Conservation (phyloP, 306 rosid genomes). For the Delonix regia region DNA sequence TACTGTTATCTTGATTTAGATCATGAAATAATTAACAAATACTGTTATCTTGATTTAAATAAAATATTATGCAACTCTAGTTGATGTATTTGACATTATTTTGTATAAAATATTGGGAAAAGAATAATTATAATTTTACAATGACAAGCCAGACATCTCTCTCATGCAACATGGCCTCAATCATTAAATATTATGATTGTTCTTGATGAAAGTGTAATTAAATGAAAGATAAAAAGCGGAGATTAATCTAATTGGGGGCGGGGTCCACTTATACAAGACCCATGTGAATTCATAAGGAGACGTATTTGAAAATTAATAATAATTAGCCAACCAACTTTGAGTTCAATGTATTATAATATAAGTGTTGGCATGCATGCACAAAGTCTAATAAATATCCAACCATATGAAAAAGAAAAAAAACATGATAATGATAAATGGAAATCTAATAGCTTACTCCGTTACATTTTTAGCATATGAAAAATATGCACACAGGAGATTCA, state of each 20-base stretch:
- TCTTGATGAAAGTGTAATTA: slow-evolving; percentile 47
- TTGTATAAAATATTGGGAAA: slow-evolving; percentile 3
- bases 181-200: slow-evolving; percentile 51
- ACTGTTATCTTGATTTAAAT: too few relatives aligned
- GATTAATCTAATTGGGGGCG: slow-evolving; percentile 50
- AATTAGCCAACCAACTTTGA: slow-evolving; percentile 36
- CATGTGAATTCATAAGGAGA: slow-evolving; percentile 67
- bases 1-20: slow-evolving; percentile 22
- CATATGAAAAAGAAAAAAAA: slow-evolving; percentile 1
- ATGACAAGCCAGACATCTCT: slow-evolving; percentile 53
- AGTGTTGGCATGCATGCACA: slow-evolving; percentile 48
- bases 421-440: neutral
- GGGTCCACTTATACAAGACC: slow-evolving; percentile 56
- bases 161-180: slow-evolving; percentile 69
- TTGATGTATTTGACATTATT: slow-evolving; percentile 46
- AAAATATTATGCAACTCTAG: slow-evolving; percentile 30
- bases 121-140: slow-evolving; percentile 37
- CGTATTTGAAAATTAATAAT: slow-evolving; percentile 28
- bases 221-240: slow-evolving; percentile 49
- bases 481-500: too few relatives aligned
- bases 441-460: too few relatives aligned
- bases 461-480: too few relatives aligned
- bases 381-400: slow-evolving; percentile 37
- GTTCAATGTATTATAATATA: slow-evolving; percentile 44
- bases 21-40: neutral